These are phyloP conservation scores for Yamadazyma oceani DNA, from an alignment of 1,139 yeast species.

Conservation along the genomic window DNA sequence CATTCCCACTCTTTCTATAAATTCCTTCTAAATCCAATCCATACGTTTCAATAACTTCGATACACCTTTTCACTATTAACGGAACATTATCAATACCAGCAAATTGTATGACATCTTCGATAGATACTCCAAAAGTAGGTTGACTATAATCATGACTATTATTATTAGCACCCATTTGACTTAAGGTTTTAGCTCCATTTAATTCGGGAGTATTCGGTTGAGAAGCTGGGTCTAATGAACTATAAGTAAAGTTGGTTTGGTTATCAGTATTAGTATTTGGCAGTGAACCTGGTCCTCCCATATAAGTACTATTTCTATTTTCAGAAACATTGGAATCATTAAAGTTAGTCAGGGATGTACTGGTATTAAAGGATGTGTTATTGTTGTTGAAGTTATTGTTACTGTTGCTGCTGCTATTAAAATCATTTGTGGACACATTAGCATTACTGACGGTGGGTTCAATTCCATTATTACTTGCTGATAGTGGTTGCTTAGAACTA, in stretches of 20 bases:
- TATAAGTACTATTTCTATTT: constrained; percentile 2
- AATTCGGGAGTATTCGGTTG: constrained; percentile 25
- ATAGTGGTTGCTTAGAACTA: constrained; percentile 2
- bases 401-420: constrained; percentile 3
- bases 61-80: constrained; percentile 84
- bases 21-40: constrained; percentile 89
- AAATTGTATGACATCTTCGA: constrained; percentile 70
- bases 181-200: constrained; percentile 45
- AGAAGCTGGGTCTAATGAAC: constrained; percentile 42
- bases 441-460: neutral
- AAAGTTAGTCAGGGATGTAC: constrained; percentile 1
- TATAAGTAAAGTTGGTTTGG: constrained; percentile 19
- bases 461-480: neutral
- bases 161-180: constrained; percentile 26
- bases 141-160: constrained; percentile 34
- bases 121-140: constrained; percentile 77
- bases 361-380: constrained; percentile 2
- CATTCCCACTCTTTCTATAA: constrained; percentile 83
- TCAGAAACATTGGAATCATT: constrained; percentile 1
- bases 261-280: constrained; percentile 8
- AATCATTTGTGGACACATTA: constrained; percentile 9
- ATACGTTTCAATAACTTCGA: constrained; percentile 77
- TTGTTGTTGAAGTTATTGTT: constrained; percentile 1
- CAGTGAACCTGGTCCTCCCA: constrained; percentile 4
- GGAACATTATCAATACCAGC: constrained; percentile 91